Base-by-base conservation (phyloP, 345 rosid genomes). In the Carallia pectinifolia region DNA sequence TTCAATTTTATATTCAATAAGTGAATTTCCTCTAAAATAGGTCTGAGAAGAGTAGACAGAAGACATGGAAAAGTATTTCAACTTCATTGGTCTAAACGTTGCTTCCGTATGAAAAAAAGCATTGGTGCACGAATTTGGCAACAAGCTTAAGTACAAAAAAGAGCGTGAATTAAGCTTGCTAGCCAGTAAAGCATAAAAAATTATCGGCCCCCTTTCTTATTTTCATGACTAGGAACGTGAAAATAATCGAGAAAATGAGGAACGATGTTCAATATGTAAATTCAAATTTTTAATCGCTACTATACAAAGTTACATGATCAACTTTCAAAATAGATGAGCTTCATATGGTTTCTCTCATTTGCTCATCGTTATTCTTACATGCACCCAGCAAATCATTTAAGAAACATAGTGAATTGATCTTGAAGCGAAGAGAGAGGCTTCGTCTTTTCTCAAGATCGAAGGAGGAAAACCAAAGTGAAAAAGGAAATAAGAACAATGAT, bases 311-410 rank as follows among this genome's bases (percentile, higher is more conserved):
- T 44, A 12, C 3, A 44, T 23, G 23, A 23, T 30, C 29, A 56
- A 56, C 30, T 76, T 38, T 16, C 63, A 30, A 69, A n/a, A 52
- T 55, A 12, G 71, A 53, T 40, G 66, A 58, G 9, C 52, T 62
- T 53, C 37, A 36, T 53, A 33, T 33, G 34, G 63, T 9, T 55
- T 70, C 34, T 66, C 61, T 64, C 61, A 62, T 56, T 48, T 60
- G 19, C 33, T 55, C 52, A 12, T 61, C 38, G 66, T 70, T 70
- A 53, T 74, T 61, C 67, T 81, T 72, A 61, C 79, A 69, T 64
- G 69, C 69, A 79, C 72, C 68, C 68, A 50, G 67, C 23, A 53
- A 79, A 75, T 53, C 58, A 72, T 65, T 61, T 53, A 61, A 62
- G 47, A 55, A 10, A 44, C 48, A 58, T 60, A 79, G 65, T 56